Evolutionary conservation across 1,139 yeast genomes (phyloP).

Genomic region (Candida smagusa): DNA sequence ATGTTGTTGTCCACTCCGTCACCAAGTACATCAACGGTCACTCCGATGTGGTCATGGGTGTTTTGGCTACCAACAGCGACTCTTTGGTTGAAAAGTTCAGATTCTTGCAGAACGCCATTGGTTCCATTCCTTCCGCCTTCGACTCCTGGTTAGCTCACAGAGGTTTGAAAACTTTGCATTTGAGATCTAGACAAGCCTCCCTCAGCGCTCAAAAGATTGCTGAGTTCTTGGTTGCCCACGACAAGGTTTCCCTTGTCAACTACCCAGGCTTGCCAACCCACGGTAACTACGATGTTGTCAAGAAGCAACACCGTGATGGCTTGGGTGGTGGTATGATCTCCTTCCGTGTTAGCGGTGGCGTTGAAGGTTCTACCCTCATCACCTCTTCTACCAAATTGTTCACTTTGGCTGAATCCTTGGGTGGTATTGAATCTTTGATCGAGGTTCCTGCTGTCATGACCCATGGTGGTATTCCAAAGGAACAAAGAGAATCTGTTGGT

Average conservation of each 20-base stretch:
- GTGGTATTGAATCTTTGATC: slow-evolving; percentile 83
- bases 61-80: slow-evolving; percentile 66
- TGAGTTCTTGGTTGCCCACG: slow-evolving; percentile 51
- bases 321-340: slow-evolving; percentile 93
- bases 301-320: slow-evolving; percentile 76
- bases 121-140: slow-evolving; percentile 86
- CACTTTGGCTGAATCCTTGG: slow-evolving; percentile 86
- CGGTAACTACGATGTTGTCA: slow-evolving; percentile 59
- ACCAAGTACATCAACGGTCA: slow-evolving; percentile 92
- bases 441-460: slow-evolving; percentile 94
- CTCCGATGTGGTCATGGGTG: slow-evolving; percentile 89
- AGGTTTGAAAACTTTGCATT: slow-evolving; percentile 83
- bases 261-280: slow-evolving; percentile 79
- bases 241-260: slow-evolving; percentile 63
- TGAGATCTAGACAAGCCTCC: slow-evolving; percentile 73
- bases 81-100: slow-evolving; percentile 61
- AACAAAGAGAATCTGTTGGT: slow-evolving; percentile 75
- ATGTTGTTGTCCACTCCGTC: slow-evolving; percentile 83
- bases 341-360: slow-evolving; percentile 82
- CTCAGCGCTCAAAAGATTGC: slow-evolving; percentile 69
- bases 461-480: slow-evolving; percentile 86
- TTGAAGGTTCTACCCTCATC: slow-evolving; percentile 69
- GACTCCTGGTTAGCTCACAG: slow-evolving; percentile 93
- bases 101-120: slow-evolving; percentile 84
- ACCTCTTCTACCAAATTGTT: slow-evolving; percentile 73